phyloP scores from a whole-genome alignment of 306 rosid genomes.

The Aeschynomene evenia region DNA sequence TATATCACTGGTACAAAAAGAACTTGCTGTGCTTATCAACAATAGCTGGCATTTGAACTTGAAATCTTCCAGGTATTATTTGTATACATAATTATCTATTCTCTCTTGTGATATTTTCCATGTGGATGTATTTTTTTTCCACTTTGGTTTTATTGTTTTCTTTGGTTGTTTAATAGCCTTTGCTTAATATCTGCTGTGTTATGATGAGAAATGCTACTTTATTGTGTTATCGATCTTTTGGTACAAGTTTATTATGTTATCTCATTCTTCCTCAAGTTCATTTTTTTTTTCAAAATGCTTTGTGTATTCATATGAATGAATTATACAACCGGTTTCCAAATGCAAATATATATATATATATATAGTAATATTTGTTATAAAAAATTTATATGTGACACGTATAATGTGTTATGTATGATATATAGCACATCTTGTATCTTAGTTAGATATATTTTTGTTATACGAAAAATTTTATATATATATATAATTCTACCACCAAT shows the following conservation, averaged over 20 bases:
- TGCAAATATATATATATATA: conserved; percentile 33
- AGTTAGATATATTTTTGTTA: too few relatives aligned
- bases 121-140: conserved; percentile 2
- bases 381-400: too few relatives aligned
- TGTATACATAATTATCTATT: not conserved
- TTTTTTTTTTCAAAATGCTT: not conserved
- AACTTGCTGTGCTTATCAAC: not conserved
- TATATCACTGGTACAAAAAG: not conserved
- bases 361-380: too few relatives aligned
- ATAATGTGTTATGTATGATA: too few relatives aligned
- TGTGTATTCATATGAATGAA: not conserved
- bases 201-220: not conserved
- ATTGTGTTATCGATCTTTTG: not conserved
- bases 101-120: not conserved
- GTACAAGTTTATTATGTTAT: not conserved
- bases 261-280: not conserved
- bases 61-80: conserved; percentile 37
- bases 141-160: not conserved
- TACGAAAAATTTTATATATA: too few relatives aligned
- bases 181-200: not conserved
- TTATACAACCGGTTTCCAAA: conserved; percentile 17
- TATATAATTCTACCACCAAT: conserved; percentile 2
- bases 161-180: not conserved
- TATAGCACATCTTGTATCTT: too few relatives aligned
- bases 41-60: not conserved